Evolutionary conservation across 1,139 yeast species (phyloP).

Genomic region (Geotrichum australiense): DNA sequence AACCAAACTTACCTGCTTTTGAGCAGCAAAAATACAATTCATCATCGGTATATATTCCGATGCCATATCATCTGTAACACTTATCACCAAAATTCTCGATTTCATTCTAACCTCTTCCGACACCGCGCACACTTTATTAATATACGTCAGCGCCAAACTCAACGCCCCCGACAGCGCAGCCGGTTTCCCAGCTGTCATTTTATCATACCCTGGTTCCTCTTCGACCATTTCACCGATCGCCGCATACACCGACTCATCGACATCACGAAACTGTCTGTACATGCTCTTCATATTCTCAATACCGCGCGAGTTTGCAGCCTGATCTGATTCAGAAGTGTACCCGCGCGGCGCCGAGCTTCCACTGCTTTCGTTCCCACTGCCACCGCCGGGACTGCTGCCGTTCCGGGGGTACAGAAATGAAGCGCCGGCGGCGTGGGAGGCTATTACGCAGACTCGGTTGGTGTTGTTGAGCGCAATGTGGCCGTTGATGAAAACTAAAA

Average conservation of each 20-base stretch:
- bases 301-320: slow-evolving; percentile 22
- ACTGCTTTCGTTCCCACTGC: slow-evolving; percentile 23
- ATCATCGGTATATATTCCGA: slow-evolving; percentile 85
- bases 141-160: slow-evolving; percentile 69
- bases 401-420: slow-evolving; percentile 59
- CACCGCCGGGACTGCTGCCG: neutral
- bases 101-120: slow-evolving; percentile 40
- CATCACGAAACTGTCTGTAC: slow-evolving; percentile 79
- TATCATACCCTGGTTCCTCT: slow-evolving; percentile 24
- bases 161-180: slow-evolving; percentile 68
- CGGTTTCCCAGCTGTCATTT: slow-evolving; percentile 19
- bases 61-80: slow-evolving; percentile 70
- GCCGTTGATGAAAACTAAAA: slow-evolving; percentile 71
- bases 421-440: slow-evolving; percentile 68
- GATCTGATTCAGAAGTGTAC: too few species aligned
- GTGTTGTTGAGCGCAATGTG: slow-evolving; percentile 81
- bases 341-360: too few species aligned
- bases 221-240: slow-evolving; percentile 48
- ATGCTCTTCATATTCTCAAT: slow-evolving; percentile 41
- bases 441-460: slow-evolving; percentile 77
- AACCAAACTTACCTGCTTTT: slow-evolving; percentile 49
- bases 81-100: slow-evolving; percentile 66
- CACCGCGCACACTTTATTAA: slow-evolving; percentile 47
- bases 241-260: slow-evolving; percentile 70
- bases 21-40: slow-evolving; percentile 96